A percentile compares a stretch with the other conserved stretches of the same genome.
These are phyloP conservation scores for Arxiozyma bovina DNA, from an alignment of 1,139 yeast species.

Conservation along the genomic window DNA sequence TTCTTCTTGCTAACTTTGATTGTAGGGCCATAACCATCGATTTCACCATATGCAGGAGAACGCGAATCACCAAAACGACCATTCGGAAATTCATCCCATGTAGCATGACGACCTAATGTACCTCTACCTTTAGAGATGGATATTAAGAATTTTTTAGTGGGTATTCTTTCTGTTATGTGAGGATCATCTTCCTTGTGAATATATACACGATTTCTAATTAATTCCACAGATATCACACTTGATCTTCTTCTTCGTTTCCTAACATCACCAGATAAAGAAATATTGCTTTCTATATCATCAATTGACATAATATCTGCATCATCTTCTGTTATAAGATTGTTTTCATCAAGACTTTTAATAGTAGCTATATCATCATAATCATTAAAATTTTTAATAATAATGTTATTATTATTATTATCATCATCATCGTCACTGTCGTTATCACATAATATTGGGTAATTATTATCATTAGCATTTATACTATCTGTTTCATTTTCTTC, in stretches of 20 bases:
- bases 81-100: constrained; percentile 98
- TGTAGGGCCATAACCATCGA: constrained; percentile 93
- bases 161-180: constrained; percentile 11
- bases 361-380: not conserved
- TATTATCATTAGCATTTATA: too few species aligned
- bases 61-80: constrained; percentile 97
- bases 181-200: not conserved
- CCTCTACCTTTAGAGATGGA: constrained; percentile 84
- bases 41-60: constrained; percentile 96
- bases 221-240: constrained; percentile 20
- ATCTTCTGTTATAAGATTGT: constrained; percentile 17
- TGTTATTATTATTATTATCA: too few species aligned
- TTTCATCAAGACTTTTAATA: constrained; percentile 1
- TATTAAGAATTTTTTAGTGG: constrained; percentile 48
- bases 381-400: not conserved
- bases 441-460: constrained; percentile 25
- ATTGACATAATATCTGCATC: constrained; percentile 22
- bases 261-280: constrained; percentile 4
- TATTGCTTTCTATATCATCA: constrained; percentile 12
- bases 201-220: constrained; percentile 13
- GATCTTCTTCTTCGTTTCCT: constrained; percentile 29
- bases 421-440: constrained; percentile 21
- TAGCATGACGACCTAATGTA: constrained; percentile 79
- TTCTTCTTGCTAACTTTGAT: constrained; percentile 65
- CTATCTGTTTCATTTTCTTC: constrained; percentile 27